phyloP scores from a whole-genome alignment of 495 filamentous ascomycete genomes.

The Cryomyces antarcticus region DNA sequence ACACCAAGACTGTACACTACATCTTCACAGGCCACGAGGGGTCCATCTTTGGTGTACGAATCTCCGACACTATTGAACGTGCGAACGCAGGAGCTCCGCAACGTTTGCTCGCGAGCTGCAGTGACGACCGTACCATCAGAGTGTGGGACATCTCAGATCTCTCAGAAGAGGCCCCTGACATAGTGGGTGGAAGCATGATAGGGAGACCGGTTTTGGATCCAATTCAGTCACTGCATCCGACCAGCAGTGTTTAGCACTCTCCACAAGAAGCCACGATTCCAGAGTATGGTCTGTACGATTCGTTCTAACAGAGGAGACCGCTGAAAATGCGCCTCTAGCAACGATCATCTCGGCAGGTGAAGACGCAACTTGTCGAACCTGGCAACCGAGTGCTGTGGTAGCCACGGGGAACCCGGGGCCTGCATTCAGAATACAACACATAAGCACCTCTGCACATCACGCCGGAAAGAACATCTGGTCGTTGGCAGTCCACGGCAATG shows the following conservation, averaged over 20 bases:
- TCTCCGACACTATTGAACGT: conserved; percentile 38
- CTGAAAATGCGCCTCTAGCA: too few species aligned
- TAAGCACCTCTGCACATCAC: conserved; percentile 38
- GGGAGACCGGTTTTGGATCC: conserved; percentile 2
- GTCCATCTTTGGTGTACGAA: conserved; percentile 71
- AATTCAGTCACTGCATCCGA: too few species aligned
- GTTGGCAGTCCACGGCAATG: conserved; percentile 24
- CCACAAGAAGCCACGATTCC: conserved; percentile 58
- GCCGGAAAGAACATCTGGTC: conserved; percentile 89
- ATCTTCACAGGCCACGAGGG: conserved; percentile 82
- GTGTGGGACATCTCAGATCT: conserved; percentile 64
- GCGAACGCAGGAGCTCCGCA: conserved; percentile 17
- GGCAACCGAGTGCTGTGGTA: conserved; percentile 3
- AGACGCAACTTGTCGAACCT: conserved; percentile 11
- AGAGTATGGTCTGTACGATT: conserved; percentile 79
- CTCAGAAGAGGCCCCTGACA: conserved; percentile 4
- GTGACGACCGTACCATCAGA: conserved; percentile 80
- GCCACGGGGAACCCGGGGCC: not conserved
- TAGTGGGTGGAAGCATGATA: too few species aligned
- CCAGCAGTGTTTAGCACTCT: too few species aligned
- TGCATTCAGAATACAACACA: conserved; percentile 25
- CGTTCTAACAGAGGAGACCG: conserved; percentile 5
- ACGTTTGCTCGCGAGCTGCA: conserved; percentile 69
- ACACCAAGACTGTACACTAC: conserved; percentile 27
- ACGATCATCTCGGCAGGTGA: conserved; percentile 11